Evolutionary conservation across 768 basidiomycete species (phyloP).

Genomic region (Xanthoconium purpureum): DNA sequence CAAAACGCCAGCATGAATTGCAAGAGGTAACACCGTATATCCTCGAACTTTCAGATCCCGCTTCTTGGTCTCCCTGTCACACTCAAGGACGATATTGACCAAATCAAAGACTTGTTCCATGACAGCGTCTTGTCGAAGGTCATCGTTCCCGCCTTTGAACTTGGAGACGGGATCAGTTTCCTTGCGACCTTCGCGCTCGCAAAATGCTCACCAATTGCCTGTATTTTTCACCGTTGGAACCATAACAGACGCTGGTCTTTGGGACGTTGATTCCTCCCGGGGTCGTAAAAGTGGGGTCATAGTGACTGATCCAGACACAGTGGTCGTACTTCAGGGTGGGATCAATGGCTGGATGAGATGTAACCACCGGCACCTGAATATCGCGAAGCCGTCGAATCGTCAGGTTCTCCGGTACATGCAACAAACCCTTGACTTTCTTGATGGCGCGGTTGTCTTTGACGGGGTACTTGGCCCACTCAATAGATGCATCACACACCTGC

Average conservation of each 20-base stretch:
- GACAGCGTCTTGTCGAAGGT: slow-evolving; percentile 94
- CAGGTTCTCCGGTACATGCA: slow-evolving; percentile 43
- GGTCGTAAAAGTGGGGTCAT: slow-evolving; percentile 52
- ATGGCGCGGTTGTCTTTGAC: slow-evolving; percentile 38
- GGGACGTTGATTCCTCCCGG: slow-evolving; percentile 83
- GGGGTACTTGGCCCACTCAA: slow-evolving; percentile 69
- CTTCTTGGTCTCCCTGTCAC: slow-evolving; percentile 72
- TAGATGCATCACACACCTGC: slow-evolving; percentile 57
- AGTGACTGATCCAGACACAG: slow-evolving; percentile 68
- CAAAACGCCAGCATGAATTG: slow-evolving; percentile 74
- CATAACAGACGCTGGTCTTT: slow-evolving; percentile 73
- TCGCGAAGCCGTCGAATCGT: slow-evolving; percentile 48
- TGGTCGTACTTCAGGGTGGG: slow-evolving; percentile 61
- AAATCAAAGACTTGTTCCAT: slow-evolving; percentile 98
- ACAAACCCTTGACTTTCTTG: slow-evolving; percentile 26
- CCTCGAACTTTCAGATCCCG: slow-evolving; percentile 73
- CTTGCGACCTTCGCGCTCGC: background rate
- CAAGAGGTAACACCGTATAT: slow-evolving; percentile 88
- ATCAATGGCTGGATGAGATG: slow-evolving; percentile 67
- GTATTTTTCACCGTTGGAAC: slow-evolving; percentile 60
- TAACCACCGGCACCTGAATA: slow-evolving; percentile 81
- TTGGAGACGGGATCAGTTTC: slow-evolving; percentile 30
- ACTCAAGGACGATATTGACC: slow-evolving; percentile 71
- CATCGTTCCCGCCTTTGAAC: slow-evolving; percentile 93
- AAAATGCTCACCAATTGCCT: slow-evolving; percentile 69